phyloP scores from a whole-genome alignment of 1,284 basidiomycete species.

The Mrakiaceae sp. region DNA sequence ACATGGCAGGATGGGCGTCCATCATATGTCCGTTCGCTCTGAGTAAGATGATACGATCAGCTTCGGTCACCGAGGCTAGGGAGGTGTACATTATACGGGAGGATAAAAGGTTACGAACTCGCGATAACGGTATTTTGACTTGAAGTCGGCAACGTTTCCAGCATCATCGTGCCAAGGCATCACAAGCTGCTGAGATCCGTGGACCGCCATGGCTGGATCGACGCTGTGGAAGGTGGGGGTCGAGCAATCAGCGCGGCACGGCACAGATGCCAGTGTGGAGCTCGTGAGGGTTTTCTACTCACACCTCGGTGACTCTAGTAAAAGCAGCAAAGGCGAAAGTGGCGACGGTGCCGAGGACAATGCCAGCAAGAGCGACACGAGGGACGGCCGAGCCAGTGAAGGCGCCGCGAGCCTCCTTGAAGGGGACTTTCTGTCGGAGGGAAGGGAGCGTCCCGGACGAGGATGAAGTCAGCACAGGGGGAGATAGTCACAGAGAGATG shows the following conservation, averaged over 20 bases:
- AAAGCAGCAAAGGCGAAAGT: not conserved
- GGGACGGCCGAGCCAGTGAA: constrained; percentile 6
- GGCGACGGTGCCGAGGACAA: constrained; percentile 4
- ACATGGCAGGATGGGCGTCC: constrained; percentile 6
- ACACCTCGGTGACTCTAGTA: not conserved
- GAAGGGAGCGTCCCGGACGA: not conserved
- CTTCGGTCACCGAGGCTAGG: no score
- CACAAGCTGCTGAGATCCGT: constrained; percentile 11
- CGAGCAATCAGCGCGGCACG: no score
- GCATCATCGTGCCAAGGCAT: constrained; percentile 12
- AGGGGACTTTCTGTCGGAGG: not conserved
- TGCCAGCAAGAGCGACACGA: constrained; percentile 8
- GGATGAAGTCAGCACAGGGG: not conserved
- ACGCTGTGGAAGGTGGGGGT: not conserved
- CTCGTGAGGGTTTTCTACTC: no score
- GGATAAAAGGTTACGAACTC: no score
- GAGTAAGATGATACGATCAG: not conserved
- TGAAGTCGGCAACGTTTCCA: not conserved
- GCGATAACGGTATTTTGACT: not conserved
- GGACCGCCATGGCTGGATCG: constrained; percentile 10
- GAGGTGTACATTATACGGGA: no score
- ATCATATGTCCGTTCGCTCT: constrained; percentile 8
- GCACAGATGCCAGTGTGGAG: no score
- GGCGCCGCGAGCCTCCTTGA: not conserved
- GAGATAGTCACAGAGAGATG: not conserved